Evolutionary conservation across 202 grass and related monocot species (phyloP).

Genomic region (Digitaria exilis): DNA sequence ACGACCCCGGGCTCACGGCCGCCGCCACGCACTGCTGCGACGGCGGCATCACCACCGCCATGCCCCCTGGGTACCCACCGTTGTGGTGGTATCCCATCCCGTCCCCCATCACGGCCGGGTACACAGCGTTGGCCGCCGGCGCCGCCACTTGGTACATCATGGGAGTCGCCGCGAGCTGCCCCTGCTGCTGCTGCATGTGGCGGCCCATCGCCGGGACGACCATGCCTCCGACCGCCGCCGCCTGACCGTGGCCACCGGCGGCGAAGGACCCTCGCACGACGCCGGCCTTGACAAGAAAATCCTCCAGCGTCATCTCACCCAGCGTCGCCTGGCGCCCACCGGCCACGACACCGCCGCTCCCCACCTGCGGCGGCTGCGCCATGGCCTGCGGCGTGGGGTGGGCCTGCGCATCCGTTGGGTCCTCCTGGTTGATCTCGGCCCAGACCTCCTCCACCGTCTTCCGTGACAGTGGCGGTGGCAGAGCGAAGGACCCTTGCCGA

Average conservation of each 20-base stretch:
- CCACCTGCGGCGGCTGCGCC: conserved; percentile 26
- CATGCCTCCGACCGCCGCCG: conserved; percentile 28
- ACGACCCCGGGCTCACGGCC: conserved; percentile 56
- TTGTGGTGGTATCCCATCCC: conserved; percentile 40
- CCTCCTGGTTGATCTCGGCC: conserved; percentile 66
- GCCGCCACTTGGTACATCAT: conserved; percentile 54
- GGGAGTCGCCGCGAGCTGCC: conserved; percentile 18
- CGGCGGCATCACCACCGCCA: conserved; percentile 45
- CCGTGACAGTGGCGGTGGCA: conserved; percentile 58
- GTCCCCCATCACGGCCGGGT: conserved; percentile 53
- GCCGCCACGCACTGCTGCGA: conserved; percentile 30
- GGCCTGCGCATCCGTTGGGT: not conserved
- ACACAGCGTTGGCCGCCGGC: conserved; percentile 36
- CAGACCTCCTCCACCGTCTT: conserved; percentile 99
- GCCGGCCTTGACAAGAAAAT: conserved; percentile 86
- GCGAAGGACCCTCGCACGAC: conserved; percentile 54
- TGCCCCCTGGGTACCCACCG: conserved; percentile 35
- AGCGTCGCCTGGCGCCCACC: conserved; percentile 56
- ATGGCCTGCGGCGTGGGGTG: conserved; percentile 8
- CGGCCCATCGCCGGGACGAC: no score
- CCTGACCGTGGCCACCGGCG: not conserved
- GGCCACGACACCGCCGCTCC: not conserved
- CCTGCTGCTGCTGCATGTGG: conserved; percentile 19
- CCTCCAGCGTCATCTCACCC: conserved; percentile 94
- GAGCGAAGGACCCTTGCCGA: conserved; percentile 66